Base-by-base conservation (phyloP, 2,329 filamentous ascomycete species). In the Ophiostoma sp. region DNA sequence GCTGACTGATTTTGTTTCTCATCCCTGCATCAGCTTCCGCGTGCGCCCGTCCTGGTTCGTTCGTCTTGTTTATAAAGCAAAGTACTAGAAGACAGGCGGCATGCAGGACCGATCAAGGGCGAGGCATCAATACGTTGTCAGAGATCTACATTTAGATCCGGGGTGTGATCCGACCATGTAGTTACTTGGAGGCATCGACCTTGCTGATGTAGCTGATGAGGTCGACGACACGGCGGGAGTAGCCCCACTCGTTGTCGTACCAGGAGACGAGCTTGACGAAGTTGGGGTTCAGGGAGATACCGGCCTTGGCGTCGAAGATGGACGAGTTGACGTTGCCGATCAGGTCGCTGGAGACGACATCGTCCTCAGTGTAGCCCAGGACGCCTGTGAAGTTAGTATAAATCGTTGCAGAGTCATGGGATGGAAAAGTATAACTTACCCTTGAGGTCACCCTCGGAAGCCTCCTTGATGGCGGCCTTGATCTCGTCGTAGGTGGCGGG, bases 181-280 rank as follows among this genome's bases (percentile, higher is more conserved):
- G 67, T 65, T 82, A 84, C 75, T 85, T 82, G 78, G 79, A 77
- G 76, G 78, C 85, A 77, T 93, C 91, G 73, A 89, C 88, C 85
- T 91, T 91, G 81, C 90, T 84, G 76, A 93, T 86, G 85, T 93
- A 90, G 82, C 85, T 84, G 79, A 87, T 79, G 76, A 95, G 90
- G 83, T 95, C 91, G 75, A 93, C 84, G 77, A 93, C 91, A 88
- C 91, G 95, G 85, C 93, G 93, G 81, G 91, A 96, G 90, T 99
- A 98, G 78, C 93, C 95, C 93, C 93, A 97, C 88, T 98, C 94
- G 87, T 98, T 98, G 87, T 97, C 93, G 84, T 97, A 97, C 95
- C 94, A 98, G 77, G 89, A 89, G 80, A 97, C 90, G 72, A 99
- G 87, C 91, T 99, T 99, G 87, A 97, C 89, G 81, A 98, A 98